Evolutionary conservation across 331 rosid species (phyloP).

Genomic region (Acacia concinna): DNA sequence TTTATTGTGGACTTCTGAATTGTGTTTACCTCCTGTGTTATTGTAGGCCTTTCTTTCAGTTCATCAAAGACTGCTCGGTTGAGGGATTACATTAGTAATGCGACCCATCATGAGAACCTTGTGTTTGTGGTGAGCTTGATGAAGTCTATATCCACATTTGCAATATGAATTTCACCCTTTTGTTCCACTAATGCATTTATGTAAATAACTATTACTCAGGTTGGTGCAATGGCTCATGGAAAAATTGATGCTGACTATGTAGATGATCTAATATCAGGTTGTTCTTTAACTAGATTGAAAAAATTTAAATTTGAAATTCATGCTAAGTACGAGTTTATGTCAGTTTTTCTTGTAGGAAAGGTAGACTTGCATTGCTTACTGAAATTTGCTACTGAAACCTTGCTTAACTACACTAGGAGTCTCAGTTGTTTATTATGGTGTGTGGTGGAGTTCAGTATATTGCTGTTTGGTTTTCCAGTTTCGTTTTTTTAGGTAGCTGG

Average conservation of each 20-base stretch:
- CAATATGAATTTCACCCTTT: not conserved
- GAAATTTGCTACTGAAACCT: not conserved
- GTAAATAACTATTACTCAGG: constrained; percentile 12
- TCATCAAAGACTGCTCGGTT: constrained; percentile 9
- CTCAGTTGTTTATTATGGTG: not conserved
- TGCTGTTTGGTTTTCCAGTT: too few relatives aligned
- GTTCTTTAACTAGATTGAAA: not conserved
- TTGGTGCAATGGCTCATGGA: constrained; percentile 38
- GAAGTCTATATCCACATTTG: constrained; percentile 2
- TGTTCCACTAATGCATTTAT: not conserved
- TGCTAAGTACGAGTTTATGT: not conserved
- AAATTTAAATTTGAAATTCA: not conserved
- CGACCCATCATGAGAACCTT: constrained; percentile 17
- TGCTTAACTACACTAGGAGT: not conserved
- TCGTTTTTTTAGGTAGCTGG: not conserved
- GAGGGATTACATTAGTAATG: constrained; percentile 13
- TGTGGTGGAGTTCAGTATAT: not conserved
- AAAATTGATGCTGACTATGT: constrained; percentile 32
- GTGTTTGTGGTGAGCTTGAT: constrained; percentile 29
- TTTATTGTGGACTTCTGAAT: not conserved
- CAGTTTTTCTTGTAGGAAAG: not conserved
- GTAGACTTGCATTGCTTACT: not conserved
- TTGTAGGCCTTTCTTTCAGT: constrained; percentile 26
- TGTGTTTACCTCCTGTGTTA: too few relatives aligned
- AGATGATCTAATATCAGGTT: constrained; percentile 36